Evolutionary conservation across 306 rosid species (phyloP).

Genomic region (Arachis stenosperma): DNA sequence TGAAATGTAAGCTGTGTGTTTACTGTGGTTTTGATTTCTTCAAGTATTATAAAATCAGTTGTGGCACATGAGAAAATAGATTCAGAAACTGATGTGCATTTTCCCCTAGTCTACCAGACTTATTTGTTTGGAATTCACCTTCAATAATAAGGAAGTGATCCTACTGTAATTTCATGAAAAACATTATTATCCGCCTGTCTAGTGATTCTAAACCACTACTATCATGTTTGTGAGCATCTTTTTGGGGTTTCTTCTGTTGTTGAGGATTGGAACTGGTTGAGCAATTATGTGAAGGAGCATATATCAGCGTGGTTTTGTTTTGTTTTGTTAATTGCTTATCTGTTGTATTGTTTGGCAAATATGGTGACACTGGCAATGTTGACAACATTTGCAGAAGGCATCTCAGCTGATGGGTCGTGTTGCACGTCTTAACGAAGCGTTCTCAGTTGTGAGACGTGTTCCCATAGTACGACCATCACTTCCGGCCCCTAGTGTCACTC

Average conservation of each 20-base stretch:
- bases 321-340: background rate
- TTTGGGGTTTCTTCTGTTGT: conserved; percentile 10
- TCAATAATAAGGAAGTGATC: background rate
- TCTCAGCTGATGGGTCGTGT: conserved; percentile 80
- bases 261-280: background rate
- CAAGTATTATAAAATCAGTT: conserved; percentile 7
- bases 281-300: conserved; percentile 1
- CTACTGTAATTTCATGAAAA: background rate
- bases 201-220: background rate
- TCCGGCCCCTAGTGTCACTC: conserved; percentile 71
- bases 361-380: background rate
- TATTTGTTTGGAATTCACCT: conserved; percentile 5
- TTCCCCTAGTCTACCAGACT: background rate
- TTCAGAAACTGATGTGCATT: background rate
- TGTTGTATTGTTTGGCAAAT: conserved; percentile 22
- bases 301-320: background rate
- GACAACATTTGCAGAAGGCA: conserved; percentile 70
- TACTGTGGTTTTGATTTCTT: background rate
- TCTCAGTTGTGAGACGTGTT: conserved; percentile 88
- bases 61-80: background rate
- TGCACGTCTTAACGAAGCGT: conserved; percentile 94
- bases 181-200: background rate
- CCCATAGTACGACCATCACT: conserved; percentile 87
- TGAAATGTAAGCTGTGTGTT: background rate
- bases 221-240: background rate